Base-by-base conservation (phyloP, 768 basidiomycete species). In the Leucocoprinus sp. region DNA sequence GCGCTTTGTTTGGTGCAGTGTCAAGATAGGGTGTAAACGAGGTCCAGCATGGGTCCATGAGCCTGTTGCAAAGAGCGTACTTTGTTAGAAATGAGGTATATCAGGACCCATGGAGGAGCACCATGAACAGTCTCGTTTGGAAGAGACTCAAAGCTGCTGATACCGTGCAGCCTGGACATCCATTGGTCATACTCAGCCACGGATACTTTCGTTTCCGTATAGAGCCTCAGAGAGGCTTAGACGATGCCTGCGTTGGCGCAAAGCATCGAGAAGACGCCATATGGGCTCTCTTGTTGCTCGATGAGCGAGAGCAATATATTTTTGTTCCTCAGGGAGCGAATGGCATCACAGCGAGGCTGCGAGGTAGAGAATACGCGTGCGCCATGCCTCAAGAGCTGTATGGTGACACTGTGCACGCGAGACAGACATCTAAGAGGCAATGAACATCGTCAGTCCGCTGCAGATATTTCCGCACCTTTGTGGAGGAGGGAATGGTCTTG, bases 101-200 rank as follows among this genome's bases (percentile, higher is more conserved):
- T 59, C 8, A 73, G 56, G n/a, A 80, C 60, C 80, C 80, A 84
- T 0, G 68, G 51, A 0, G 82, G 81, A 9, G 65, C 43, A 24
- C n/a, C 26, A 27, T 33, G 26, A 24, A 22, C 15, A 9, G 37
- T 8, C 4, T 7, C 21, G 2, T n/a, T n/a, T n/a, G 8, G 31
- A 8, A 1, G 69, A 65, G 19, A 43, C 29, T 23, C 57, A 11
- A 76, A n/a, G n/a, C n/a, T 57, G 34, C 66, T 61, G 22, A 58
- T 52, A 4, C 67, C 55, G 35, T 52, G 50, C 14, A 75, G 49
- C 23, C 66, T 52, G 2, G 60, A 54, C 6, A 63, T 61, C 72
- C 74, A 77, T 11, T 47, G 52, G 2, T 55, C 27, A 57, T 63
- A 76, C 23, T 74, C 66, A 28, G 63, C 58, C 24, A 58, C 41